phyloP scores from a whole-genome alignment of 306 rosid species.

The Carpinus fangiana region DNA sequence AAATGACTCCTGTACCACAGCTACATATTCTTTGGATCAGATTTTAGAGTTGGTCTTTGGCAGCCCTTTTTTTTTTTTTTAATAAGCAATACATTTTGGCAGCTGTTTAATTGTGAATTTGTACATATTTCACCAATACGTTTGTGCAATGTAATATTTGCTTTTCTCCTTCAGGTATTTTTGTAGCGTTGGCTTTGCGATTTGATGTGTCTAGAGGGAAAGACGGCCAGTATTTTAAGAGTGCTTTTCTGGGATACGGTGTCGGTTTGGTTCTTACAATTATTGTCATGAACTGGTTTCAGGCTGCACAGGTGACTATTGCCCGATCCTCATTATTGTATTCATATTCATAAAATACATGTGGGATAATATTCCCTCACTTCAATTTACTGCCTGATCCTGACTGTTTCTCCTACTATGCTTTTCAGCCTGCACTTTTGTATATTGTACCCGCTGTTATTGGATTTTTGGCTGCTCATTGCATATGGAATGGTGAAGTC shows the following conservation, averaged over 20 bases:
- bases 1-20: neutral
- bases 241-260: constrained; percentile 89
- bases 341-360: constrained; percentile 7
- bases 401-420: constrained; percentile 4
- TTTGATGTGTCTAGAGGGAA: constrained; percentile 92
- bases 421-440: constrained; percentile 89
- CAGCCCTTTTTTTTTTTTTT: too few species aligned
- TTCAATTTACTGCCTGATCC: constrained; percentile 5
- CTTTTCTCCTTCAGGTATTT: constrained; percentile 63
- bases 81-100: neutral
- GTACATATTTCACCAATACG: neutral
- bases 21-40: neutral
- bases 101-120: neutral
- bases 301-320: constrained; percentile 93
- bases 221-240: constrained; percentile 79
- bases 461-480: constrained; percentile 95
- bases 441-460: constrained; percentile 89
- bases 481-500: constrained; percentile 89
- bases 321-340: constrained; percentile 23
- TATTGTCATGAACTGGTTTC: constrained; percentile 98
- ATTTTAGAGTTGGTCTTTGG: neutral
- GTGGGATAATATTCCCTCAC: neutral
- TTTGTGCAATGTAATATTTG: neutral
- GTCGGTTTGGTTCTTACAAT: constrained; percentile 86
- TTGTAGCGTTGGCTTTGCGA: constrained; percentile 95